Evolutionary conservation across 192 early-diverging fungal species (phyloP).

Genomic region (Backusella australiensis): DNA sequence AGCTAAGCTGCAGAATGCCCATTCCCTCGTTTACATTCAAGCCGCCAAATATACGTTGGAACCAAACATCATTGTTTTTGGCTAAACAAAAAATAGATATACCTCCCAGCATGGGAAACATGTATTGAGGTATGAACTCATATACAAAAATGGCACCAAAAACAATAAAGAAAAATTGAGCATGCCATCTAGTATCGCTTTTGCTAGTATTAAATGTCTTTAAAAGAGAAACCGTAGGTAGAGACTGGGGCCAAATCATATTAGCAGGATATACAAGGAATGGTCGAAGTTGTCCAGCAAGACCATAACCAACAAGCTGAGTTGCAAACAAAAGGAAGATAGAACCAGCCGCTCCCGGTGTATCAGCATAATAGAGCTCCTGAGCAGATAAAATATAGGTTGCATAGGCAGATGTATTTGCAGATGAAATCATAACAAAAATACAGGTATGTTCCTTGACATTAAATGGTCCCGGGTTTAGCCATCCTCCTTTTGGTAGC

Average conservation of each 20-base stretch:
- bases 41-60: slow-evolving; percentile 36
- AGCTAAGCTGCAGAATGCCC: slow-evolving; percentile 36
- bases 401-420: slow-evolving; percentile 64
- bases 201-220: slow-evolving; percentile 33
- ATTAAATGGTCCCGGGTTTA: slow-evolving; percentile 42
- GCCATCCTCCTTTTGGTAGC: slow-evolving; percentile 47
- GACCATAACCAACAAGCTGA: slow-evolving; percentile 53
- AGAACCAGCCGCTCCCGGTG: slow-evolving; percentile 45
- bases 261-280: slow-evolving; percentile 51
- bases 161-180: slow-evolving; percentile 30
- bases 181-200: slow-evolving; percentile 15
- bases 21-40: slow-evolving; percentile 33
- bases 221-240: slow-evolving; percentile 46
- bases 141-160: slow-evolving; percentile 27
- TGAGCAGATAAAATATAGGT: slow-evolving; percentile 74
- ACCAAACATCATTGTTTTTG: slow-evolving; percentile 20
- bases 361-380: slow-evolving; percentile 59
- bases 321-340: slow-evolving; percentile 42
- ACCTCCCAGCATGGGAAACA: slow-evolving; percentile 35
- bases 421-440: slow-evolving; percentile 63
- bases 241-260: slow-evolving; percentile 54
- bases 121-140: slow-evolving; percentile 39
- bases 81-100: slow-evolving; percentile 39
- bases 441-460: slow-evolving; percentile 33
- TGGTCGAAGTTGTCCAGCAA: slow-evolving; percentile 49